Percentiles rank a stretch among this genome's conserved stretches.
phyloP scores from a whole-genome alignment of 495 filamentous ascomycete genomes.

The Penicillium waksmanii region DNA sequence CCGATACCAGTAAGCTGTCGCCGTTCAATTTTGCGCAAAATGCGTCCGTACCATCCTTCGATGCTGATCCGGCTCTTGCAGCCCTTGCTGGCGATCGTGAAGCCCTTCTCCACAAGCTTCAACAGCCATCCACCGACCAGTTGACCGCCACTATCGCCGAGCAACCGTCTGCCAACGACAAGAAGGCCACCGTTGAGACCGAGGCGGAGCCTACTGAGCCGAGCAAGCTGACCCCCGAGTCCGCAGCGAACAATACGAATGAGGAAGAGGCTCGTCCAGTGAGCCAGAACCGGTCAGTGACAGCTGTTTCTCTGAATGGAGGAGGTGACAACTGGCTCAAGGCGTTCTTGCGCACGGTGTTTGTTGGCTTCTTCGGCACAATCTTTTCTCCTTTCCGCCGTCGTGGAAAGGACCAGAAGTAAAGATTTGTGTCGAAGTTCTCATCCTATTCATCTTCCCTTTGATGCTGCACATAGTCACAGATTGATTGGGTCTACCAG shows the following conservation, averaged over 20 bases:
- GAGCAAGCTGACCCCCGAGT: slow-evolving; percentile 16
- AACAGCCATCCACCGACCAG: slow-evolving; percentile 39
- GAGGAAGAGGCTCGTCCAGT: slow-evolving; percentile 43
- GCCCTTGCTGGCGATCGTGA: slow-evolving; percentile 44
- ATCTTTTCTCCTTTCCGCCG: slow-evolving; percentile 49
- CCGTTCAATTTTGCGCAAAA: slow-evolving; percentile 22
- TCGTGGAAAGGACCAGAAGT: slow-evolving; percentile 36
- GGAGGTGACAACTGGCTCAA: slow-evolving; percentile 50
- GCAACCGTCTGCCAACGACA: slow-evolving; percentile 19
- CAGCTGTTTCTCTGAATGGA: slow-evolving; percentile 48
- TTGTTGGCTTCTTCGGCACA: slow-evolving; percentile 45
- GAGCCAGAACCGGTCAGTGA: slow-evolving; percentile 52
- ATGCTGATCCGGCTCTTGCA: slow-evolving; percentile 45
- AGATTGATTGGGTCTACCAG: slow-evolving; percentile 1
- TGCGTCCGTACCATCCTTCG: slow-evolving; percentile 29
- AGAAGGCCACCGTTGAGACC: slow-evolving; percentile 19
- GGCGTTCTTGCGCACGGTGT: slow-evolving; percentile 47
- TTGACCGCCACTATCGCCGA: slow-evolving; percentile 20
- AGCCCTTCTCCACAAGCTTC: slow-evolving; percentile 39
- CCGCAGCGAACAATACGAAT: slow-evolving; percentile 25
- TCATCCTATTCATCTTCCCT: slow-evolving; percentile 18
- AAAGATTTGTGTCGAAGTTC: slow-evolving; percentile 22
- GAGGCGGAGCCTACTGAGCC: slow-evolving; percentile 26
- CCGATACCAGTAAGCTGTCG: slow-evolving; percentile 30
- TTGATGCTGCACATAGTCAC: slow-evolving; percentile 19